These are phyloP conservation scores for Phytophthora brassicae DNA, from an alignment of 352 stramenopile genomes.

Conservation along the genomic window DNA sequence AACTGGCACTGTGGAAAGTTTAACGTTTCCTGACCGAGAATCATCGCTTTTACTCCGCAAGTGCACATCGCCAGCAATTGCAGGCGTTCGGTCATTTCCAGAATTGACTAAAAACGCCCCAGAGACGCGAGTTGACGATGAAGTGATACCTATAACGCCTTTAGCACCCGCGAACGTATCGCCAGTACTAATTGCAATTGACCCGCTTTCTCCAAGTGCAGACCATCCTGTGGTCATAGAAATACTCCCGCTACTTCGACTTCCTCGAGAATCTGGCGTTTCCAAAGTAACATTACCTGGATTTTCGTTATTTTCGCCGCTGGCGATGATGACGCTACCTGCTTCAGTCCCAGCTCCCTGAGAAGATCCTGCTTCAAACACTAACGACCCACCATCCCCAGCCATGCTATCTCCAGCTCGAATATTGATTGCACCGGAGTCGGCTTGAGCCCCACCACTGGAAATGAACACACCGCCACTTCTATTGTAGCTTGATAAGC, in stretches of 20 bases:
- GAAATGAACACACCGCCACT: constrained; percentile 39
- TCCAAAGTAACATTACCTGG: constrained; percentile 26
- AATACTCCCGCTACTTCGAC: constrained; percentile 34
- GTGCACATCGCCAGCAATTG: constrained; percentile 21
- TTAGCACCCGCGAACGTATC: constrained; percentile 19
- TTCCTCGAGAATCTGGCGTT: constrained; percentile 30
- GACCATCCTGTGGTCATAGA: constrained; percentile 32
- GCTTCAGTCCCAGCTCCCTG: constrained; percentile 18
- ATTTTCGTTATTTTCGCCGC: constrained; percentile 25
- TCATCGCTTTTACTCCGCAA: constrained; percentile 20
- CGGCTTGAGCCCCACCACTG: constrained; percentile 27
- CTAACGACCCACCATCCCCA: constrained; percentile 39
- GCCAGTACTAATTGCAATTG: constrained; percentile 31
- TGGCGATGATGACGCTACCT: constrained; percentile 37
- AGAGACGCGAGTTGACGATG: constrained; percentile 26
- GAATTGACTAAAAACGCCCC: constrained; percentile 31
- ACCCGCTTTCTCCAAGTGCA: constrained; percentile 32
- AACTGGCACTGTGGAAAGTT: constrained; percentile 25
- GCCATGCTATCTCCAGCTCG: constrained; percentile 29
- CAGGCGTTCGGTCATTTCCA: constrained; percentile 7
- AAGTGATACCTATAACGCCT: constrained; percentile 24
- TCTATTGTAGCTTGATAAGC: constrained; percentile 30
- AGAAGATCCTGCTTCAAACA: constrained; percentile 44
- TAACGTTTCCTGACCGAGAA: constrained; percentile 24
- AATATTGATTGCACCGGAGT: constrained; percentile 35